Base-by-base conservation (phyloP, 1,284 basidiomycete genomes). In the Rhodotorula sp. region DNA sequence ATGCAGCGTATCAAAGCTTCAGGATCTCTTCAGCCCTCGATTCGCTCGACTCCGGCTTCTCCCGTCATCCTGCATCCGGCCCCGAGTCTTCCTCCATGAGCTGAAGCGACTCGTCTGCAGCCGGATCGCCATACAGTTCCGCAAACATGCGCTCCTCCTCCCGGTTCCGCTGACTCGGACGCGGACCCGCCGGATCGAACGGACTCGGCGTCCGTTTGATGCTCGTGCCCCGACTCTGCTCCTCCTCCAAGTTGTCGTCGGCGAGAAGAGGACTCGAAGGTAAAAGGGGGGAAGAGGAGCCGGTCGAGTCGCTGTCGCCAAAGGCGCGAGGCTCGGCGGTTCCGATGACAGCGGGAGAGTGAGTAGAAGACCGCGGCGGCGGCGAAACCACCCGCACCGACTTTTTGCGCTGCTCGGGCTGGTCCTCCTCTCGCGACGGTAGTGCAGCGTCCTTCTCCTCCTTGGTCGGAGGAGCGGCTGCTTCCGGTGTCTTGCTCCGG, bases 111-210 rank as follows among this genome's bases (percentile, higher is more conserved):
- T 60, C 53, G 37, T 44, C 30, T 30, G 10, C 58, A 46, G 29
- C 15, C 42, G 44, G 29, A 55, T 57, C 48, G 46, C 66, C 26
- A 30, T 58, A 44, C 56, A 30, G 18, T n/a, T 62, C 55, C 6
- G 51, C 64, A 45, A 54, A 72, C 65, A 67, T 51, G n/a, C 56
- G 46, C 62, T 72, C 70, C 53, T 66, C 68, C 20, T 61, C 66
- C 26, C 71, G 17, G 26, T 65, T 62, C 30, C 65, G 46, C 60
- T 73, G 71, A n/a, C 62, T 65, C 46, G 71, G 71, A 14, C 60
- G 45, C 20, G 69, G 62, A 30, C 37, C 57, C 30, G 55, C 60
- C 5, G 53, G 51, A 44, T 62, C 53, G 53, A 45, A 62, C 18
- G 62, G 62, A 29, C 46, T 49, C 22, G 30, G 44, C 17, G 44